phyloP scores from a whole-genome alignment of 2,329 filamentous ascomycete genomes.

The Aureobasidium sp. region DNA sequence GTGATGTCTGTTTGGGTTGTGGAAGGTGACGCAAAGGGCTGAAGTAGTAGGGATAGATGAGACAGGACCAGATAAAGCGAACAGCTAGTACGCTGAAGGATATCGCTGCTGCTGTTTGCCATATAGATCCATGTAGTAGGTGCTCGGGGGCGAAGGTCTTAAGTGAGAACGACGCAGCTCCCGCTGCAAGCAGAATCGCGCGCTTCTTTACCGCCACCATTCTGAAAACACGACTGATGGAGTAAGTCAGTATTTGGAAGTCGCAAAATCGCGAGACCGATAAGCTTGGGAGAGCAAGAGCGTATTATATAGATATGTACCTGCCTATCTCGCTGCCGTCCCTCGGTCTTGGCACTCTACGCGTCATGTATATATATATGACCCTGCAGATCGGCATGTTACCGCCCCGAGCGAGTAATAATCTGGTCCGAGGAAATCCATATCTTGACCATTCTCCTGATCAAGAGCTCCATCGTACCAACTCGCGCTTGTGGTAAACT shows the following conservation, averaged over 20 bases:
- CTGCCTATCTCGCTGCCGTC: not conserved
- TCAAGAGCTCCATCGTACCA: too few species aligned
- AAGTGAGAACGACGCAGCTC: not conserved
- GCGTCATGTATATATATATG: not conserved
- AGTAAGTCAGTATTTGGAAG: not conserved
- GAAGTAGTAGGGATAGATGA: constrained; percentile 30
- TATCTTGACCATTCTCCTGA: not conserved
- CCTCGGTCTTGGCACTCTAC: not conserved
- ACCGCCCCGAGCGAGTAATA: not conserved
- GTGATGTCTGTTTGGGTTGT: constrained; percentile 19
- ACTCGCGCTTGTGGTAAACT: too few species aligned
- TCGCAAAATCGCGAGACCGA: too few species aligned
- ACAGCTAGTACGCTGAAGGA: not conserved
- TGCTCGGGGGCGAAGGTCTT: not conserved
- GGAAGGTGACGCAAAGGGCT: constrained; percentile 34
- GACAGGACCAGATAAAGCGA: not conserved
- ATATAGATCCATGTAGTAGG: not conserved
- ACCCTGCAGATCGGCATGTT: not conserved
- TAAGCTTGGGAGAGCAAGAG: not conserved
- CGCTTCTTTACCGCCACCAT: not conserved
- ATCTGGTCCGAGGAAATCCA: too few species aligned
- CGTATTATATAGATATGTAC: not conserved
- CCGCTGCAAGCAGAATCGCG: not conserved
- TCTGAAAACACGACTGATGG: not conserved
- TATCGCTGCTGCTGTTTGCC: not conserved